Evolutionary conservation across 352 stramenopile species (phyloP).

Genomic region (Pythium volutum): DNA sequence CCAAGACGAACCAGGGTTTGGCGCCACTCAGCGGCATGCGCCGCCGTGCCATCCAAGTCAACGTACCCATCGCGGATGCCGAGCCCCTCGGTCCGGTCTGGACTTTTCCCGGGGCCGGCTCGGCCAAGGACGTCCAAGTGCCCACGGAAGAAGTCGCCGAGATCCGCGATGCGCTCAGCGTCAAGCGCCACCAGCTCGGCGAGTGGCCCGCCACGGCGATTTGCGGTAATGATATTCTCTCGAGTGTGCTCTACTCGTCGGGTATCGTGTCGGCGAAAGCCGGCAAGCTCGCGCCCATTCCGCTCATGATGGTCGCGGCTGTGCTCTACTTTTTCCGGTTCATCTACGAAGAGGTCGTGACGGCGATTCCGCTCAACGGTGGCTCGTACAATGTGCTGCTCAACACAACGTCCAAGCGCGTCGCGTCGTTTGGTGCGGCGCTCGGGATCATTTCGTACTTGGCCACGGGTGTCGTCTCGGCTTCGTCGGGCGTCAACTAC

Average conservation of each 20-base stretch:
- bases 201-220: conserved; percentile 94
- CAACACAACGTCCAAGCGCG: conserved; percentile 93
- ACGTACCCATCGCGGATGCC: conserved; percentile 1
- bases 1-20: not conserved
- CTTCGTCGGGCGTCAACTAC: conserved; percentile 86
- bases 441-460: conserved; percentile 96
- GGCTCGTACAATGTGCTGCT: conserved; percentile 96
- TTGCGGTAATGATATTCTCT: conserved; percentile 95
- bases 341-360: conserved; percentile 94
- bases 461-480: conserved; percentile 89
- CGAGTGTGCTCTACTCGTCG: conserved; percentile 90
- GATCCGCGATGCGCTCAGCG: conserved; percentile 9
- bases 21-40: conserved; percentile 5
- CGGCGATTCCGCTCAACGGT: conserved; percentile 94
- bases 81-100: conserved; percentile 13
- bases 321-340: conserved; percentile 89
- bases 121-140: conserved; percentile 10
- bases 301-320: conserved; percentile 83
- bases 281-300: conserved; percentile 90
- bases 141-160: conserved; percentile 4
- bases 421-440: conserved; percentile 91
- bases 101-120: conserved; percentile 12
- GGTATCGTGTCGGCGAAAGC: conserved; percentile 82
- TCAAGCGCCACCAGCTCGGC: conserved; percentile 78
- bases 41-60: conserved; percentile 21